Percentiles rank a stretch among this genome's conserved stretches.
These are phyloP conservation scores for Phytophthora chlamydospora DNA, from an alignment of 352 stramenopile genomes.

Conservation along the genomic window DNA sequence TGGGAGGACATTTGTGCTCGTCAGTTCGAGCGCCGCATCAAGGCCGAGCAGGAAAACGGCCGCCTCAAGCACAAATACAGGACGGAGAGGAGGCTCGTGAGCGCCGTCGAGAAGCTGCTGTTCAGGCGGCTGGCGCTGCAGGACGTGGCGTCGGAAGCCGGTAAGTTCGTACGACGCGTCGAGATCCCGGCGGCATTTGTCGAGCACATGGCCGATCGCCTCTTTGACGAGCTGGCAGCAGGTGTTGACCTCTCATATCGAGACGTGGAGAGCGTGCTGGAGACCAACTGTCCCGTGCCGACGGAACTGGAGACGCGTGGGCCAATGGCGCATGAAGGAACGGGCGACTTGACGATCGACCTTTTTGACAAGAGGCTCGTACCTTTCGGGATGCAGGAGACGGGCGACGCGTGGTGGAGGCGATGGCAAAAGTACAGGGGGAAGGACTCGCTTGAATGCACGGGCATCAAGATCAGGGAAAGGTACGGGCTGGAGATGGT, in stretches of 20 bases:
- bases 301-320: conserved; percentile 5
- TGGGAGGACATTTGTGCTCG: conserved; percentile 33
- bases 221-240: conserved; percentile 34
- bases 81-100: conserved; percentile 16
- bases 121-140: conserved; percentile 16
- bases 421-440: conserved; percentile 19
- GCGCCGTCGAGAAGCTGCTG: conserved; percentile 26
- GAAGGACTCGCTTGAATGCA: conserved; percentile 8
- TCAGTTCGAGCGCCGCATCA: conserved; percentile 25
- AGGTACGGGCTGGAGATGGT: conserved; percentile 51
- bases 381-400: conserved; percentile 28
- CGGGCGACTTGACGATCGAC: conserved; percentile 37
- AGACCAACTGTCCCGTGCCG: conserved; percentile 24
- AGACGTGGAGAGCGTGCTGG: conserved; percentile 43
- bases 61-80: conserved; percentile 25
- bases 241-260: conserved; percentile 40
- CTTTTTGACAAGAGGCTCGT: conserved; percentile 28
- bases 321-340: conserved; percentile 28
- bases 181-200: conserved; percentile 24
- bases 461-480: conserved; percentile 49
- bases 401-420: conserved; percentile 34
- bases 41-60: conserved; percentile 33
- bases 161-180: conserved; percentile 19
- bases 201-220: conserved; percentile 16
- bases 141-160: background rate